phyloP scores from a whole-genome alignment of 2,329 filamentous ascomycete species.

The Fusarium robinianum region DNA sequence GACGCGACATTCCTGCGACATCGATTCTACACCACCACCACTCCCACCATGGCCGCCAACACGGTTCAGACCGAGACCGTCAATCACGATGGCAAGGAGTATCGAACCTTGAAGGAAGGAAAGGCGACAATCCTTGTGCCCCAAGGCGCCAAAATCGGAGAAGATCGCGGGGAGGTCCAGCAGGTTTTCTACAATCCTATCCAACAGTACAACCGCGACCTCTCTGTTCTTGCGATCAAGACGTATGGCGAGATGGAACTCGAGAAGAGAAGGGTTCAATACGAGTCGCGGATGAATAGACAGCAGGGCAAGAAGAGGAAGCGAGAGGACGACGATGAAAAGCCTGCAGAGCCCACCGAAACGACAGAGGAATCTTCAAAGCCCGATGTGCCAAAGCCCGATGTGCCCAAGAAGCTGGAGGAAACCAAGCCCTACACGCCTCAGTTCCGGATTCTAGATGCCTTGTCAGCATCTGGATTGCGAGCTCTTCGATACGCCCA shows the following conservation, averaged over 20 bases:
- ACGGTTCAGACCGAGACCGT: slow-evolving; percentile 30
- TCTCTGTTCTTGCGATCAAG: slow-evolving; percentile 90
- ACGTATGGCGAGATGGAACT: slow-evolving; percentile 75
- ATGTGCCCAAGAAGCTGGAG: slow-evolving; percentile 22
- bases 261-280: slow-evolving; percentile 49
- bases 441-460: slow-evolving; percentile 86
- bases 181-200: slow-evolving; percentile 99
- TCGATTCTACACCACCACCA: slow-evolving; percentile 26
- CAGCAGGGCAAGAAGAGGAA: slow-evolving; percentile 52
- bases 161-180: slow-evolving; percentile 64
- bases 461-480: slow-evolving; percentile 89
- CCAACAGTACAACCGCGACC: slow-evolving; percentile 96
- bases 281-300: slow-evolving; percentile 49
- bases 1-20: slow-evolving; percentile 11
- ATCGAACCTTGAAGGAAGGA: slow-evolving; percentile 58
- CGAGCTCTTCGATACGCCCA: slow-evolving; percentile 89
- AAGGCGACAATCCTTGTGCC: slow-evolving; percentile 62
- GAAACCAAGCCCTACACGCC: slow-evolving; percentile 42
- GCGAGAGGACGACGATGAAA: slow-evolving; percentile 46
- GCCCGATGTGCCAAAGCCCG: slow-evolving; percentile 4
- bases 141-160: slow-evolving; percentile 48
- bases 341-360: slow-evolving; percentile 14
- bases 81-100: slow-evolving; percentile 52
- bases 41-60: slow-evolving; percentile 28
- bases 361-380: slow-evolving; percentile 20